phyloP scores from a whole-genome alignment of 2,329 filamentous ascomycete genomes.

The Pseudocercospora pini-densiflorae region DNA sequence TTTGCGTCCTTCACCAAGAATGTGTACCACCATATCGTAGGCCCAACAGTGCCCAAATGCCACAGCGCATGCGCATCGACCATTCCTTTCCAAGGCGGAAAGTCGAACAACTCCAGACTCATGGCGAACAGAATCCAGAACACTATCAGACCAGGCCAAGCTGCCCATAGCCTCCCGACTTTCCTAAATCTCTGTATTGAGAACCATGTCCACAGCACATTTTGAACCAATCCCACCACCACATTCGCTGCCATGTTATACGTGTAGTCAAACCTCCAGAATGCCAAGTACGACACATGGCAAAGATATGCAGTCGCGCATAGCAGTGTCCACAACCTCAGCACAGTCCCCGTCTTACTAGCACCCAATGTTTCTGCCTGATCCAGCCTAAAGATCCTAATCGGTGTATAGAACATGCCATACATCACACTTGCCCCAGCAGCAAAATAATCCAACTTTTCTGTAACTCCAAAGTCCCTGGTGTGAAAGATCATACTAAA shows the following conservation, averaged over 20 bases:
- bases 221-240: slow-evolving; percentile 76
- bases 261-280: slow-evolving; percentile 90
- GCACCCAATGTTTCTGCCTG: slow-evolving; percentile 50
- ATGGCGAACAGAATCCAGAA: slow-evolving; percentile 91
- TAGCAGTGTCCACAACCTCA: slow-evolving; percentile 75
- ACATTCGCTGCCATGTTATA: slow-evolving; percentile 99
- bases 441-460: slow-evolving; percentile 95
- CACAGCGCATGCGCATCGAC: slow-evolving; percentile 94
- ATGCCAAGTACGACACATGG: slow-evolving; percentile 83
- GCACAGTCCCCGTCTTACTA: slow-evolving; percentile 48
- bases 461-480: slow-evolving; percentile 80
- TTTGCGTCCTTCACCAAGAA: slow-evolving; percentile 86
- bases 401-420: slow-evolving; percentile 81
- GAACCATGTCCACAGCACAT: slow-evolving; percentile 84
- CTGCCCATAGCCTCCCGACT: slow-evolving; percentile 76
- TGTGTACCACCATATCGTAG: slow-evolving; percentile 91
- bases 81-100: slow-evolving; percentile 79
- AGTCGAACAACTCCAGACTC: slow-evolving; percentile 95
- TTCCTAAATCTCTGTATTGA: slow-evolving; percentile 74
- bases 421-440: slow-evolving; percentile 90
- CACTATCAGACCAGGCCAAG: slow-evolving; percentile 88
- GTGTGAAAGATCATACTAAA: slow-evolving; percentile 93
- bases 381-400: slow-evolving; percentile 85
- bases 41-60: slow-evolving; percentile 91
- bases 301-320: slow-evolving; percentile 73